Evolutionary conservation across 805 yeast species (phyloP), one percentile per base, ranked within the genome.

Genomic region (Wickerhamomyces sydowiorum): DNA sequence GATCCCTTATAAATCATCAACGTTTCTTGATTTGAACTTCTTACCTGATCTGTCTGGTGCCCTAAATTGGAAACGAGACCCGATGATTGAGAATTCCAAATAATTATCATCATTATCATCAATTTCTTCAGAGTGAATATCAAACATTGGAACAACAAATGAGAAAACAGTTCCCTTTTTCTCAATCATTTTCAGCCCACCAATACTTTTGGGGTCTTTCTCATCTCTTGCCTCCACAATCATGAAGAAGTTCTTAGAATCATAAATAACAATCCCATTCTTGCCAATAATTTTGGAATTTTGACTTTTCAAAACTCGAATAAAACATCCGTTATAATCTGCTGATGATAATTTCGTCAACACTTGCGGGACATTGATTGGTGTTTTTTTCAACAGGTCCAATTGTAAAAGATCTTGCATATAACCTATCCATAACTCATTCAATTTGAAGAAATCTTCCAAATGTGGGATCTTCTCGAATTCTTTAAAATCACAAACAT

Each of bases 211-310:
- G 10, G 59, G 42, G 20, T n/a, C 35, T 29, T 22, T 44, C 39
- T 9, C 28, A 40, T 29, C 62, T 37, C 20, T 44, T 4, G 57
- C 56, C 1, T 80, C 73, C 12, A 80, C 79, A 37, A 88, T 54
- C 3, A 86, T 72, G 54, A 86, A 82, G 45, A 75, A 73, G 49
- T 79, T 78, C 57, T 84, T 88, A 8, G 91, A 75, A 57, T 89
- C 97, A 84, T 93, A 86, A 2, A 86, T 65, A 2, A 89, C 86
- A 5, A 89, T 84, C 0, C 97, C 97, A 30, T 67, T 50, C 25
- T 72, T 52, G 0, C 93, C 95, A 7, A 82, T 69, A 42, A 76
- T 55, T 38, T 76, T 72, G 5, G 70, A 64, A 52, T 82, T 83
- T 18, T 64, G 62, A n/a, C 86, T 69, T 37, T 76, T 73, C 2